These are phyloP conservation scores for Silene latifolia DNA, from an alignment of 148 eudicot species.

Conservation along the genomic window DNA sequence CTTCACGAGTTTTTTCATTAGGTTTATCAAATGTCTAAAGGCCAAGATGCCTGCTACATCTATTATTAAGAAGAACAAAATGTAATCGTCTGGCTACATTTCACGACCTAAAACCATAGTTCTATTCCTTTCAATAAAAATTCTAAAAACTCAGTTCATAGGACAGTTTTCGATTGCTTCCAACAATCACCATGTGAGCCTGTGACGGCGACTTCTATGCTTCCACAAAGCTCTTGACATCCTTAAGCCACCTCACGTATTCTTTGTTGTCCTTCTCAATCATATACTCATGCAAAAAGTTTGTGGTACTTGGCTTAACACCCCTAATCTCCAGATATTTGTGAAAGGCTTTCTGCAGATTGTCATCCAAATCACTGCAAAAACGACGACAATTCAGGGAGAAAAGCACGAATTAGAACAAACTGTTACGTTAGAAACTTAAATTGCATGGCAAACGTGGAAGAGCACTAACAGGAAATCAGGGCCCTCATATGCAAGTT, in stretches of 20 bases:
- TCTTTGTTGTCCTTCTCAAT: slow-evolving; percentile 56
- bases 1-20: too few relatives aligned
- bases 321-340: slow-evolving; percentile 70
- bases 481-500: slow-evolving; percentile 61
- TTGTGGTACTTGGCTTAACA: slow-evolving; percentile 57
- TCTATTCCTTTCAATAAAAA: not conserved
- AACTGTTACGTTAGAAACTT: not conserved
- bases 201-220: slow-evolving; percentile 21
- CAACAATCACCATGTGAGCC: not conserved
- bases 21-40: too few relatives aligned
- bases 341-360: slow-evolving; percentile 71
- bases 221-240: slow-evolving; percentile 49
- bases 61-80: too few relatives aligned
- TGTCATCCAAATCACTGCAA: slow-evolving; percentile 70
- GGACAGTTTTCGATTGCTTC: not conserved
- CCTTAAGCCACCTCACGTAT: slow-evolving; percentile 54
- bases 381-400: not conserved
- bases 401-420: not conserved
- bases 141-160: not conserved
- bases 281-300: slow-evolving; percentile 66
- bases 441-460: not conserved
- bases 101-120: too few relatives aligned
- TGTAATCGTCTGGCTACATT: too few relatives aligned
- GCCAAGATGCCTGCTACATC: too few relatives aligned
- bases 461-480: slow-evolving; percentile 50